phyloP scores from a whole-genome alignment of 768 basidiomycete genomes.

The Mycena rosella region DNA sequence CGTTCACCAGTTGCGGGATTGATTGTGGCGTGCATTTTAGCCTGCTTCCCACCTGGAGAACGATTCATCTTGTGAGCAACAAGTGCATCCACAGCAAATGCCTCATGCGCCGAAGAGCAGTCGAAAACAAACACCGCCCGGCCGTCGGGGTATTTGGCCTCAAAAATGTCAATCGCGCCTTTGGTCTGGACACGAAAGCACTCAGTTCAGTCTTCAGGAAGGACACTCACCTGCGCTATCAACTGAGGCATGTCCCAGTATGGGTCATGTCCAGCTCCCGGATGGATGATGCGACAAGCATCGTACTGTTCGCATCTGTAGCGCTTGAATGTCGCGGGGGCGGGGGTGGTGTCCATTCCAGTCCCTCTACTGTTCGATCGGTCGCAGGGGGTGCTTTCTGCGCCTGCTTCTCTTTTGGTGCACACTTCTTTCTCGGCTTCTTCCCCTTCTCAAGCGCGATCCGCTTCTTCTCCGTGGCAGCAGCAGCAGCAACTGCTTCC shows the following conservation, averaged over 20 bases:
- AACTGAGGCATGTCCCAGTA: constrained; percentile 43
- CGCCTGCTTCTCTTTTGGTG: constrained; percentile 9
- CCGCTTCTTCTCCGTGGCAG: constrained; percentile 16
- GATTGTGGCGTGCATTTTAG: constrained; percentile 35
- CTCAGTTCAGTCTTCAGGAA: constrained; percentile 5
- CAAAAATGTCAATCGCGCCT: constrained; percentile 33
- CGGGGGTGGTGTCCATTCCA: constrained; percentile 30
- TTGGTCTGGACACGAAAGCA: constrained; percentile 11
- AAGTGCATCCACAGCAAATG: constrained; percentile 41
- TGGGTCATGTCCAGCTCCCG: constrained; percentile 39
- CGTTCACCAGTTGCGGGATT: constrained; percentile 31
- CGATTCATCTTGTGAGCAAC: constrained; percentile 45
- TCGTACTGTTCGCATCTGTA: constrained; percentile 25
- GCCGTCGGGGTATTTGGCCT: constrained; percentile 37
- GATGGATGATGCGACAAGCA: constrained; percentile 40
- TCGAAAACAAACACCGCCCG: constrained; percentile 41
- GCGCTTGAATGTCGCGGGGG: constrained; percentile 24
- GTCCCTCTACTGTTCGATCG: constrained; percentile 23
- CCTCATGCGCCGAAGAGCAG: constrained; percentile 43
- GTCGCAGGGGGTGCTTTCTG: constrained; percentile 15
- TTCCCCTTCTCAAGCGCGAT: constrained; percentile 11
- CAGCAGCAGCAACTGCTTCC: constrained; percentile 8
- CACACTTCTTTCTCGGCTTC: constrained; percentile 10
- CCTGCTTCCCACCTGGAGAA: constrained; percentile 40
- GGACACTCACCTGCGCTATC: constrained; percentile 33